These are phyloP conservation scores for Colletotrichum nymphaeae DNA, from an alignment of 2,329 filamentous ascomycete species.

Conservation along the genomic window DNA sequence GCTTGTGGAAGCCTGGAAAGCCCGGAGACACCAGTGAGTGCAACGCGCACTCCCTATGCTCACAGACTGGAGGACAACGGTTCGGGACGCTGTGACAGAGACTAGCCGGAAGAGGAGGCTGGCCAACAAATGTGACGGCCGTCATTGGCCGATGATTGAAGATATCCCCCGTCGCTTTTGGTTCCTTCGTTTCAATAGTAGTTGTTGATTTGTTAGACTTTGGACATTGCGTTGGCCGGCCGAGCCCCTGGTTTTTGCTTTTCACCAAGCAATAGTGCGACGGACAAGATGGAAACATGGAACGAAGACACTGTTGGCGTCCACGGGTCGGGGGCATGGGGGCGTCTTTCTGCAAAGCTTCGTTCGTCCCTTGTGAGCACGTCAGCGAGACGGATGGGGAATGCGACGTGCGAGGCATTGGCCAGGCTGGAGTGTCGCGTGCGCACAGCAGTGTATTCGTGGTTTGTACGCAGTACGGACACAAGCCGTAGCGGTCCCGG, in stretches of 20 bases:
- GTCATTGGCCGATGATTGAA: conserved; percentile 18
- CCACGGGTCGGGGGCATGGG: not conserved
- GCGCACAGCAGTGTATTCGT: conserved; percentile 22
- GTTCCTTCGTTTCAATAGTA: conserved; percentile 26
- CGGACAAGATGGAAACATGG: not conserved
- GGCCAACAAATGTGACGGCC: conserved; percentile 8
- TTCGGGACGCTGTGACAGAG: conserved; percentile 30
- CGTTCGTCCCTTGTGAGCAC: conserved; percentile 8
- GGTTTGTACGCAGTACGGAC: not conserved
- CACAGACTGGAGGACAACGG: conserved; percentile 31
- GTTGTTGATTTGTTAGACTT: not conserved
- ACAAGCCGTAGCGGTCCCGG: conserved; percentile 23
- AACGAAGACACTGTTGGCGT: not conserved
- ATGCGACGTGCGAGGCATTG: conserved; percentile 20
- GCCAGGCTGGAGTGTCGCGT: conserved; percentile 17
- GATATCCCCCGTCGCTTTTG: conserved; percentile 10
- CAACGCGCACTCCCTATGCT: conserved; percentile 12
- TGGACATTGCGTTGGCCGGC: not conserved
- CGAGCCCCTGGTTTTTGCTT: not conserved
- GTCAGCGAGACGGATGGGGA: conserved; percentile 21
- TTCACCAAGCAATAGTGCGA: conserved; percentile 11
- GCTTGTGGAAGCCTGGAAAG: not conserved
- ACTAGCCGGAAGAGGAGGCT: conserved; percentile 22
- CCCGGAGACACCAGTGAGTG: conserved; percentile 1
- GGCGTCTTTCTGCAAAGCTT: not conserved